phyloP scores from a whole-genome alignment of 2,329 filamentous ascomycete genomes.

The Fusarium neocosmosporiellum region DNA sequence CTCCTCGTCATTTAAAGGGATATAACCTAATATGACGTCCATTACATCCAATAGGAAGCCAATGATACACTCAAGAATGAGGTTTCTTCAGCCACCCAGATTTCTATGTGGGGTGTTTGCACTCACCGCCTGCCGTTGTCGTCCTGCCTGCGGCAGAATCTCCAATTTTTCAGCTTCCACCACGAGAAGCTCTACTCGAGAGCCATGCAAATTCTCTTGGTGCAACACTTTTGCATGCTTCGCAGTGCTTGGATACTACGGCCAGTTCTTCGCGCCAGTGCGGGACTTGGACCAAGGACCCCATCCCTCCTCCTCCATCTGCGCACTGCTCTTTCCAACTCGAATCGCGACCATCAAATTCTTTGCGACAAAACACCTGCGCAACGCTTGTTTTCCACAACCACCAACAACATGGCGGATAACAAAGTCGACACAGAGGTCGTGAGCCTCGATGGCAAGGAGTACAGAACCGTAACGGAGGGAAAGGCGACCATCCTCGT shows the following conservation, averaged over 20 bases:
- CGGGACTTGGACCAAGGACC: conserved; percentile 5
- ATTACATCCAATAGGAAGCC: background rate
- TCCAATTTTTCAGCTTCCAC: background rate
- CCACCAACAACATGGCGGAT: conserved; percentile 36
- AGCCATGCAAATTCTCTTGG: conserved; percentile 27
- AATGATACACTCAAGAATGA: background rate
- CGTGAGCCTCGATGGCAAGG: conserved; percentile 56
- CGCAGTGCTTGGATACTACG: conserved; percentile 24
- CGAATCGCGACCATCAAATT: conserved; percentile 2
- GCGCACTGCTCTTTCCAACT: background rate
- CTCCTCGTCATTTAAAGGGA: no score
- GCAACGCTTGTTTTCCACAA: conserved; percentile 32
- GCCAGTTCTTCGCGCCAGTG: conserved; percentile 28
- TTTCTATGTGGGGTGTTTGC: background rate
- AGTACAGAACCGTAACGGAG: conserved; percentile 64
- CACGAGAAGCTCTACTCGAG: conserved; percentile 7
- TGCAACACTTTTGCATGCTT: conserved; percentile 35
- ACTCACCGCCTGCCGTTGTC: background rate
- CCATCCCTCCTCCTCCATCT: background rate
- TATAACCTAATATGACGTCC: background rate
- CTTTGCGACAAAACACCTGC: conserved; percentile 8
- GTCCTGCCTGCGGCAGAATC: background rate
- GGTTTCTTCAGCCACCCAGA: background rate
- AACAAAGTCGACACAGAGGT: conserved; percentile 34
- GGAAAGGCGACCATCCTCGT: conserved; percentile 69